Evolutionary conservation across 2,329 filamentous ascomycete genomes (phyloP), one percentile per base, ranked within the genome.

Genomic region (Aspergillus flavus): DNA sequence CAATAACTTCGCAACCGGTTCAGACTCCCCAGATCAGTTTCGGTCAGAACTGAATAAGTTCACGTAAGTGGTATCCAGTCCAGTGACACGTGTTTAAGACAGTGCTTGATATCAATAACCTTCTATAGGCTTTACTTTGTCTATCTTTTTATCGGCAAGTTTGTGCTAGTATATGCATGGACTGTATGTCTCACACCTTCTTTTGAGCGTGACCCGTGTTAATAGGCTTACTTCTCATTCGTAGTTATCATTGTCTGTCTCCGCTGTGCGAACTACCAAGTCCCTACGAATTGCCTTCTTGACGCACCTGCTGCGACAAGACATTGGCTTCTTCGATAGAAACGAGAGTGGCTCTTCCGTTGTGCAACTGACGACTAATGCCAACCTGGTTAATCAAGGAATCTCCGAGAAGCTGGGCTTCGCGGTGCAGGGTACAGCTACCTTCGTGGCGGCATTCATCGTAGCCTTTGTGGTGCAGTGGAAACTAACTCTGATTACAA

Each of bases 401-500:
- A 80, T 80, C 58, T 73, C 76, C 19, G 78, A 81, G 59, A 81
- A 81, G 59, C 69, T 80, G 14, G 69, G 69, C 39, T 67, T 74
- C 11, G 59, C 72, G 19, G 59, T 79, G 3, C 72, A 77, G 58
- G 74, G 70, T 6, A 67, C 78, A 11, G 72, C 78, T 14, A 72
- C 76, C 11, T 80, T 81, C 68, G 74, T 81, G 61, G 67, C 78
- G 1, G 69, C 78, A 1, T 81, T 77, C 67, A 69, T 81, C 52
- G 72, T 81, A 12, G 79, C 79, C 1, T 71, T 82, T 45, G 68
- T 70, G 11, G 69, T 75, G 1, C 78, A 80, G 61, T 82, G 79
- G 79, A 81, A 81, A 67, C 73, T 82, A 9, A 75, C 80, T 1
- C 67, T 82, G 26, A 81, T 84, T 43, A 80, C 77, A 4, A 75